Conservation (phyloP, 1,139 yeast genomes). For the Martiniozyma asiatica region DNA sequence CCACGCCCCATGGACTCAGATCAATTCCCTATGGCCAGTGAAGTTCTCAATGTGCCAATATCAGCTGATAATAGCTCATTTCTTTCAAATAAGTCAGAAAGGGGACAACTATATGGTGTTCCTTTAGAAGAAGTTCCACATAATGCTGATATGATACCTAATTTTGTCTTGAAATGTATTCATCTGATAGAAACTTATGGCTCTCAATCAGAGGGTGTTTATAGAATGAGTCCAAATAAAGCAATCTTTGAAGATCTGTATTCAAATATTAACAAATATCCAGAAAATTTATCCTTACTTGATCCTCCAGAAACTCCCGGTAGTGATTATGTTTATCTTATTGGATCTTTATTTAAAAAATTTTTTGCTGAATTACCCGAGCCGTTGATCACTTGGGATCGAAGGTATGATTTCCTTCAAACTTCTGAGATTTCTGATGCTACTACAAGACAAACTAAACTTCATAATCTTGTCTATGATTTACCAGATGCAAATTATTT, state of each 20-base stretch:
- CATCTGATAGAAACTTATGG: slow-evolving; percentile 80
- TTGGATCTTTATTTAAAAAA: slow-evolving; percentile 58
- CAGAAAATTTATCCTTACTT: slow-evolving; percentile 49
- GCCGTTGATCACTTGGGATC: slow-evolving; percentile 49
- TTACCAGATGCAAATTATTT: slow-evolving; percentile 93
- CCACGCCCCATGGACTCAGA: slow-evolving; percentile 17
- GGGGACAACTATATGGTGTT: slow-evolving; percentile 47
- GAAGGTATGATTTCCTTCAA: slow-evolving; percentile 48
- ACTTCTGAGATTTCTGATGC: slow-evolving; percentile 62
- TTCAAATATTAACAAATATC: slow-evolving; percentile 66
- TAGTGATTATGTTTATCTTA: slow-evolving; percentile 64
- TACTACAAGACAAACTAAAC: slow-evolving; percentile 49
- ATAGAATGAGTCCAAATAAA: slow-evolving; percentile 74
- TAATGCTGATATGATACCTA: slow-evolving; percentile 87
- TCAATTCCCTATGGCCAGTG: background rate
- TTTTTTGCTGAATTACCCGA: slow-evolving; percentile 64
- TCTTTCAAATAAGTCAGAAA: slow-evolving; percentile 19
- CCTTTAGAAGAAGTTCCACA: slow-evolving; percentile 66
- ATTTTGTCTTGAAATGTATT: slow-evolving; percentile 82
- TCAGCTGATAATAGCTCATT: slow-evolving; percentile 32
- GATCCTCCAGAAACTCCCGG: slow-evolving; percentile 35
- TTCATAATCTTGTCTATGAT: slow-evolving; percentile 80
- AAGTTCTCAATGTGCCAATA: slow-evolving; percentile 12
- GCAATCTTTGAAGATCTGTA: slow-evolving; percentile 61
- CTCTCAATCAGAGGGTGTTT: slow-evolving; percentile 75